Base-by-base conservation (phyloP, 192 early-diverging fungal genomes). In the Gamsiella multidivaricata region DNA sequence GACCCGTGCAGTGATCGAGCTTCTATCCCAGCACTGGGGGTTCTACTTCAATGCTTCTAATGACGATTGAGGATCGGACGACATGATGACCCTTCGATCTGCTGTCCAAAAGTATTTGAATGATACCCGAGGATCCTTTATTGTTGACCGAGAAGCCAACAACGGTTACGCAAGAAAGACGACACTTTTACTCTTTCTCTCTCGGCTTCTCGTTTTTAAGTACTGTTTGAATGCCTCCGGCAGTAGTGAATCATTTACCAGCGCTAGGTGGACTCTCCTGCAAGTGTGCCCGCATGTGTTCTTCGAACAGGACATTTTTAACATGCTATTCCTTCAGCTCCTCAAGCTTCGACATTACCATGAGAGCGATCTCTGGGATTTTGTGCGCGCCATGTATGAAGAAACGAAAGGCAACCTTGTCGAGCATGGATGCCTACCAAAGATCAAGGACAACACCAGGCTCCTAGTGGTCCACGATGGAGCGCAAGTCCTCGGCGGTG, bases 401-500 rank as follows among this genome's bases (percentile, higher is more conserved):
- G 45, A 67, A 0, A 28, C 26, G 15, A 55, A 57, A 22, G 54
- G 9, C 11, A 0, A 12, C 28, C 65, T 67, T 49, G 8, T 67
- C 17, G n/a, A 50, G 25, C 54, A 28, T 57, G 65, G 43, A 34
- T 32, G 60, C 37, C 52, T 42, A 52, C 66, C 66, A 43, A 69
- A 37, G n/a, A 29, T 59, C 36, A 52, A 57, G 18, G 36, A 52
- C 1, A 31, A 43, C 49, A 59, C 67, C 5, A 54, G 53, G 18
- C 69, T 70, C 14, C 59, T 70, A 0, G 59, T 70, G 2, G 36
- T 70, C 52, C 46, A 56, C 20, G 69, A 71, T 50, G 61, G 58
- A 18, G 61, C 61, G 23, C 61, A 63, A 42, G 20, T 71, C 34
- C 69, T 71, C 57, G 69, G 69, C 43, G 69, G 63, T 18, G 20